Conservation (phyloP, 805 yeast species). For the Wickerhamomyces tratensis region DNA sequence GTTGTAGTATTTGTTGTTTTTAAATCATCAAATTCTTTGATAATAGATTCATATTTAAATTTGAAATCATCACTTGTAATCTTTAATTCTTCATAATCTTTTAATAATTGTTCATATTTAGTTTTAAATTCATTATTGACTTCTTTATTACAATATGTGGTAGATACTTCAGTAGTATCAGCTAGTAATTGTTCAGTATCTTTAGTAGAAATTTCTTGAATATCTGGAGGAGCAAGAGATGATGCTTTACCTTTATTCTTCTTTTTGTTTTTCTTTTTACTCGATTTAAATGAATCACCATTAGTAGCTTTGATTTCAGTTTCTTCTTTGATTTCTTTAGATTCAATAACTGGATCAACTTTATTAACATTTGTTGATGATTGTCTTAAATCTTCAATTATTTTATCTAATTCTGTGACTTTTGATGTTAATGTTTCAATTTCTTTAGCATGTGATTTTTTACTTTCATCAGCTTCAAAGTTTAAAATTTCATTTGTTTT, state of each 20-base stretch:
- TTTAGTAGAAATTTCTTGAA: background rate
- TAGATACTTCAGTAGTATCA: background rate
- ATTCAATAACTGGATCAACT: no score
- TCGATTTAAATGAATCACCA: background rate
- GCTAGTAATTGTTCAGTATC: background rate
- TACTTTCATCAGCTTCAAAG: slow-evolving; percentile 4
- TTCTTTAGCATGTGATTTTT: slow-evolving; percentile 1
- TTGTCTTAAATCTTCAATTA: background rate
- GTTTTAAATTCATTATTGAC: slow-evolving; percentile 1
- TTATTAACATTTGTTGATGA: no score
- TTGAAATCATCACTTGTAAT: slow-evolving; percentile 8
- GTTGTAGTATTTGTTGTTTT: slow-evolving; percentile 7
- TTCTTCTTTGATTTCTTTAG: no score
- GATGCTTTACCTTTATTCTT: background rate
- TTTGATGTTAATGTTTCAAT: background rate
- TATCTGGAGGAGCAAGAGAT: no score
- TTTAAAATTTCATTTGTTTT: slow-evolving; percentile 1
- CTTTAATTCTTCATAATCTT: slow-evolving; percentile 3
- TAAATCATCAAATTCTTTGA: slow-evolving; percentile 11
- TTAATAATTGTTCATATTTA: slow-evolving; percentile 3
- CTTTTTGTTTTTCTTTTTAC: slow-evolving; percentile 1
- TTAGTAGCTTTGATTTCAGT: background rate
- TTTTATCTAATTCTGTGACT: slow-evolving; percentile 3
- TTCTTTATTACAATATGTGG: no score
- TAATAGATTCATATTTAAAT: slow-evolving; percentile 10